Evolutionary conservation across 2,329 filamentous ascomycete genomes (phyloP).

Genomic region (Clonostachys rosea): DNA sequence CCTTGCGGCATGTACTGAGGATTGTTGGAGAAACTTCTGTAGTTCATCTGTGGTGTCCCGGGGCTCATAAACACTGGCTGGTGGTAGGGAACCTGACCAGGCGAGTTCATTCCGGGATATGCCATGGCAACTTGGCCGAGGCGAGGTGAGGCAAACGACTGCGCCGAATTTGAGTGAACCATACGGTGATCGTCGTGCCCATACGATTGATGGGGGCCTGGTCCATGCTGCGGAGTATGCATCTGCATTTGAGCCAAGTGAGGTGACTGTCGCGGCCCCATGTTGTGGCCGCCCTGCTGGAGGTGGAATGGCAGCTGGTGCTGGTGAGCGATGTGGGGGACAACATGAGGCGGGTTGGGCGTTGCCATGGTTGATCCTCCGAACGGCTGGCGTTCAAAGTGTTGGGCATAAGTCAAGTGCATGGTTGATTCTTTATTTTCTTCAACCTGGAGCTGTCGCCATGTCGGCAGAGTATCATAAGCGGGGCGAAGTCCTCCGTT

Average conservation of each 20-base stretch:
- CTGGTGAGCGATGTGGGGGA: conserved; percentile 73
- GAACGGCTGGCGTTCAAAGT: conserved; percentile 68
- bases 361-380: conserved; percentile 57
- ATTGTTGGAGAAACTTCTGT: conserved; percentile 66
- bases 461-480: conserved; percentile 80
- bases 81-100: conserved; percentile 65
- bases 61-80: conserved; percentile 71
- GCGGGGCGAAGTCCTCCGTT: conserved; percentile 83
- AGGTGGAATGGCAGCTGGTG: conserved; percentile 82
- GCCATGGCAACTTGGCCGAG: conserved; percentile 66
- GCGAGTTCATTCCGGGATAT: conserved; percentile 66
- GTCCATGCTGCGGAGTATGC: conserved; percentile 67
- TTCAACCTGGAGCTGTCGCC: conserved; percentile 68
- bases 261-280: conserved; percentile 65
- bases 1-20: conserved; percentile 68
- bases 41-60: conserved; percentile 66
- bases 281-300: conserved; percentile 66
- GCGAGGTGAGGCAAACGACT: conserved; percentile 82
- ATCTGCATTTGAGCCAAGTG: conserved; percentile 76
- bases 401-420: conserved; percentile 66
- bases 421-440: conserved; percentile 65
- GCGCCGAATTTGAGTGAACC: conserved; percentile 79
- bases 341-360: conserved; percentile 63
- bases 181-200: conserved; percentile 83
- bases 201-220: conserved; percentile 59